These are phyloP conservation scores for Pichia norvegensis DNA, from an alignment of 1,139 yeast species.

Conservation along the genomic window DNA sequence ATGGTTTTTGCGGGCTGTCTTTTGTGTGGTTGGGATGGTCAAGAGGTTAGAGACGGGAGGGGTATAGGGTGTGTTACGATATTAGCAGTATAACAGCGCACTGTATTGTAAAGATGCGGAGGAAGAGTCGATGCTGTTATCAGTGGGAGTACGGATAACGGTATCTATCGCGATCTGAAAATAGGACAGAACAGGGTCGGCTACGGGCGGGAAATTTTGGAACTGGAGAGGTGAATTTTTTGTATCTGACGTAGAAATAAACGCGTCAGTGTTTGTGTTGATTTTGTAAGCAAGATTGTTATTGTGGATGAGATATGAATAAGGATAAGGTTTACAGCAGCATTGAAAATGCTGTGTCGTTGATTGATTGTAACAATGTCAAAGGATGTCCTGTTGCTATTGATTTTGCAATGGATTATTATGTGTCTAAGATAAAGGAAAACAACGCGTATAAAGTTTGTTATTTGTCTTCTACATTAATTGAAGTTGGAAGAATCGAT, in stretches of 20 bases:
- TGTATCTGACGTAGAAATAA: too few relatives aligned
- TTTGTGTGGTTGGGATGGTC: neutral
- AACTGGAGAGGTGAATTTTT: too few relatives aligned
- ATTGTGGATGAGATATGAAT: too few relatives aligned
- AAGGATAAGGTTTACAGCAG: neutral
- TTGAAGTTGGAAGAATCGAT: conserved; percentile 11
- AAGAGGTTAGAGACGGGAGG: neutral
- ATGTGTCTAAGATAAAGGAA: conserved; percentile 8
- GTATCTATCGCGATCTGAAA: too few relatives aligned
- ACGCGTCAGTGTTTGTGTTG: too few relatives aligned
- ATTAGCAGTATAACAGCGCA: neutral
- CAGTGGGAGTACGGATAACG: too few relatives aligned
- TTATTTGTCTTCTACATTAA: conserved; percentile 14
- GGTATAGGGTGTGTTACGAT: too few relatives aligned
- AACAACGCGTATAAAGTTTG: conserved; percentile 11
- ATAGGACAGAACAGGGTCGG: too few relatives aligned
- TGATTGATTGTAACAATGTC: neutral
- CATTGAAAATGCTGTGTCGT: neutral
- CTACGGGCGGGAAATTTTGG: too few relatives aligned
- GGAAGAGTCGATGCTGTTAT: neutral
- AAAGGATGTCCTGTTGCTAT: neutral
- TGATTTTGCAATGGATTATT: conserved; percentile 19
- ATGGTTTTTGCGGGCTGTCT: too few relatives aligned
- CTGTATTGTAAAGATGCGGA: neutral
- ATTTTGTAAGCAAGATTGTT: neutral